Conservation (phyloP, 1,284 basidiomycete genomes). For the Boletus sp. region DNA sequence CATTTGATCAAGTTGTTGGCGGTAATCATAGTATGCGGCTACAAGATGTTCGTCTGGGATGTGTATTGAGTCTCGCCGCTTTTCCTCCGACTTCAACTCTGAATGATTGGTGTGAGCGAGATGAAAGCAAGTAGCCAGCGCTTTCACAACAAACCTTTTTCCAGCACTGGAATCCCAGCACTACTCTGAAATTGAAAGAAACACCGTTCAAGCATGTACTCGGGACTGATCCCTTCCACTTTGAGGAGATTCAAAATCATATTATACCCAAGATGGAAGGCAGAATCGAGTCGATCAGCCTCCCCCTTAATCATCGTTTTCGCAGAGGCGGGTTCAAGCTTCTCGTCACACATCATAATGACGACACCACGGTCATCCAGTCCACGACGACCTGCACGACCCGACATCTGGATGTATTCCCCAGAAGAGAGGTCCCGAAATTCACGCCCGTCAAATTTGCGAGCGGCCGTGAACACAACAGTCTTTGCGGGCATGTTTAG, state of each 20-base stretch:
- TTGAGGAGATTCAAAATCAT: conserved; percentile 99
- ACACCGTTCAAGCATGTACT: conserved; percentile 96
- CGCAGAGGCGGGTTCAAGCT: conserved; percentile 87
- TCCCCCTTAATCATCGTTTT: conserved; percentile 99
- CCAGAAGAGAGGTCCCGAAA: conserved; percentile 88
- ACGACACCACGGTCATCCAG: conserved; percentile 98
- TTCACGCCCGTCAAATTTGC: conserved; percentile 95
- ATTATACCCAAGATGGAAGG: conserved; percentile 98
- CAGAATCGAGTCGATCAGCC: conserved; percentile 95
- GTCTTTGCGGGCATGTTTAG: conserved; percentile 99
- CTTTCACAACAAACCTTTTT: conserved; percentile 62
- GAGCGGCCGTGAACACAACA: conserved; percentile 93
- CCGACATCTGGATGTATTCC: conserved; percentile 99
- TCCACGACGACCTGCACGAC: conserved; percentile 94
- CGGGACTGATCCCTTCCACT: conserved; percentile 97
- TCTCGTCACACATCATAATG: conserved; percentile 99
- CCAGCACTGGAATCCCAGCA: conserved; percentile 81
- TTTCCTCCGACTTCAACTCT: conserved; percentile 80
- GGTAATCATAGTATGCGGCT: conserved; percentile 87
- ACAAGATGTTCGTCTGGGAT: conserved; percentile 85
- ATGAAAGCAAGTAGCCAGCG: neutral
- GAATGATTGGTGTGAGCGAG: conserved; percentile 7
- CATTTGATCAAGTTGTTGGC: conserved; percentile 89
- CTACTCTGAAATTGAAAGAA: conserved; percentile 99
- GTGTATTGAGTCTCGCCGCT: conserved; percentile 58